Conservation (phyloP, 2,329 filamentous ascomycete genomes). For the Elsinoe perseae region DNA sequence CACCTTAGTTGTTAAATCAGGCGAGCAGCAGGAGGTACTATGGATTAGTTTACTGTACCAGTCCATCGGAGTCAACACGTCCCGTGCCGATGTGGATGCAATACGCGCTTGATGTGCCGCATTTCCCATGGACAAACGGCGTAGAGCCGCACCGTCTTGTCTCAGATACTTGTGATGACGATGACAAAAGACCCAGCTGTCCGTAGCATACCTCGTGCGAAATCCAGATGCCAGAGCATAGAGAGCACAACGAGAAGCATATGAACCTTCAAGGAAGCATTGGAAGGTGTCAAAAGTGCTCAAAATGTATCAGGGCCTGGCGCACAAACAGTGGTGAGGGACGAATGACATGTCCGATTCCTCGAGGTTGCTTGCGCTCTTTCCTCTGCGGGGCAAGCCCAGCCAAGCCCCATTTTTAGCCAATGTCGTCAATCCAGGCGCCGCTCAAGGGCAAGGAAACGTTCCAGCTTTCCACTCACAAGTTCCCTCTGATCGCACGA, state of each 20-base stretch:
- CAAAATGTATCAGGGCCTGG: too few relatives aligned
- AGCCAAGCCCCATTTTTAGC: constrained; percentile 9
- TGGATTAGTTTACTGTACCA: too few relatives aligned
- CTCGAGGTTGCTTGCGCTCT: background rate
- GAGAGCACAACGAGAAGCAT: background rate
- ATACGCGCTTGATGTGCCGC: background rate
- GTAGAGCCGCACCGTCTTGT: background rate
- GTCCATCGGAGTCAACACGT: background rate
- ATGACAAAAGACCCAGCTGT: background rate
- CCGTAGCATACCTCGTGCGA: background rate
- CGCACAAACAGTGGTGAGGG: background rate
- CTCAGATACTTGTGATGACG: background rate
- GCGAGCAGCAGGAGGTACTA: too few relatives aligned
- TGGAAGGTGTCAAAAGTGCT: background rate
- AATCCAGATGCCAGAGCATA: background rate
- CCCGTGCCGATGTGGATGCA: constrained; percentile 1
- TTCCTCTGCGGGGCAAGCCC: constrained; percentile 9
- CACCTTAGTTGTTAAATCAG: too few relatives aligned
- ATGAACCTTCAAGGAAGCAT: background rate
- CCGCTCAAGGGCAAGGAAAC: constrained; percentile 8
- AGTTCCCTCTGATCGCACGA: background rate
- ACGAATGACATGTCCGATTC: background rate
- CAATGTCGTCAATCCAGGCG: constrained; percentile 7
- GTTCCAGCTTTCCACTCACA: background rate
- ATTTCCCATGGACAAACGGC: background rate